Percentiles rank a stretch among this genome's conserved stretches.
These are phyloP conservation scores for Baeospora myosura DNA, from an alignment of 1,284 basidiomycete species.

Conservation along the genomic window DNA sequence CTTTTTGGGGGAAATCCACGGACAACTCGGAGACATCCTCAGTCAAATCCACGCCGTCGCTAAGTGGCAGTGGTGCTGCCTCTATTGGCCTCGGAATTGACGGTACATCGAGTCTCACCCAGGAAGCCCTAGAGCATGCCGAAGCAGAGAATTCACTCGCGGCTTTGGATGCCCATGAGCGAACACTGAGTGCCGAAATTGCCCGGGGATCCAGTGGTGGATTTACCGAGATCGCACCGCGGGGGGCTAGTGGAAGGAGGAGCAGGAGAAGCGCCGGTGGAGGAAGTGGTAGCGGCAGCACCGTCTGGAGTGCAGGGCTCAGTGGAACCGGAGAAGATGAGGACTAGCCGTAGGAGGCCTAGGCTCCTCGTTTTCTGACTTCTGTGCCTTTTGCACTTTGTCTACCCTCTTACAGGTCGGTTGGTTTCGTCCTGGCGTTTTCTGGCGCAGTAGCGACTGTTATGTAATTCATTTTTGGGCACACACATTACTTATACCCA, in stretches of 20 bases:
- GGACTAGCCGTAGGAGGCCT: no score
- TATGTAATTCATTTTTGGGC: background rate
- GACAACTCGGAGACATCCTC: slow-evolving; percentile 36
- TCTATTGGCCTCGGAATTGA: no score
- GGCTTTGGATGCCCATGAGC: slow-evolving; percentile 69
- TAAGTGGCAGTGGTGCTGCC: no score
- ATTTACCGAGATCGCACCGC: slow-evolving; percentile 65
- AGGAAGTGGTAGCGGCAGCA: slow-evolving; percentile 62
- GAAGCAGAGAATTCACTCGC: slow-evolving; percentile 70
- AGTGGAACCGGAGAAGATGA: slow-evolving; percentile 48
- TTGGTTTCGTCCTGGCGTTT: no score
- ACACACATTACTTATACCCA: slow-evolving; percentile 1
- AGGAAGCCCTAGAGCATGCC: slow-evolving; percentile 66
- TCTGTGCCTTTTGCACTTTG: background rate
- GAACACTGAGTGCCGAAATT: slow-evolving; percentile 63
- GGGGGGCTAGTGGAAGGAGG: slow-evolving; percentile 44
- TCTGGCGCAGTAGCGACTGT: background rate
- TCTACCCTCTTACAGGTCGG: background rate
- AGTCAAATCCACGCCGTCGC: slow-evolving; percentile 38
- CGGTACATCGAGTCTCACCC: slow-evolving; percentile 44
- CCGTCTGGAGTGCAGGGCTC: slow-evolving; percentile 80
- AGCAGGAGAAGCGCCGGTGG: slow-evolving; percentile 49
- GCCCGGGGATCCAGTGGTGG: slow-evolving; percentile 65
- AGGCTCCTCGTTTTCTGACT: no score
- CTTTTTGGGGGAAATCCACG: slow-evolving; percentile 55